Evolutionary conservation across 1,139 yeast genomes (phyloP).

Genomic region (Geotrichum europaeum): DNA sequence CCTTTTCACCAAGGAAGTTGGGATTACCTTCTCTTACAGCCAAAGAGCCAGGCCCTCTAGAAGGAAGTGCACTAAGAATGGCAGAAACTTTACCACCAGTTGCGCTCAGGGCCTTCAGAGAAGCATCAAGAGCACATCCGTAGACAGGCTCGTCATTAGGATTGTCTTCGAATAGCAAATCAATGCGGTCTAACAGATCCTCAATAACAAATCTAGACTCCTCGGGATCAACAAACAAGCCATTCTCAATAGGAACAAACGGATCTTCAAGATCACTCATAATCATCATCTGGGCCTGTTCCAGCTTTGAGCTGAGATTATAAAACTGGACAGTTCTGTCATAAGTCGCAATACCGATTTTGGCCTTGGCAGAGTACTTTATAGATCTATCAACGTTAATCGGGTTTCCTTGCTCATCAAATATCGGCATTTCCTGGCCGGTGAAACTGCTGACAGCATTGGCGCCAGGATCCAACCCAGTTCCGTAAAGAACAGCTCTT

Average conservation of each 20-base stretch:
- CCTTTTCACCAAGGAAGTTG: slow-evolving; percentile 39
- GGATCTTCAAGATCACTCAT: slow-evolving; percentile 73
- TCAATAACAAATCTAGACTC: slow-evolving; percentile 61
- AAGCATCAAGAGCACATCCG: slow-evolving; percentile 73
- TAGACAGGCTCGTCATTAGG: slow-evolving; percentile 63
- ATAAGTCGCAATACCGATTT: slow-evolving; percentile 67
- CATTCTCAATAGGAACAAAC: slow-evolving; percentile 72
- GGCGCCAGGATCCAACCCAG: slow-evolving; percentile 19
- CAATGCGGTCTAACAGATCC: slow-evolving; percentile 59
- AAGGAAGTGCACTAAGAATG: slow-evolving; percentile 63
- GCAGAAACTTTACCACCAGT: slow-evolving; percentile 81
- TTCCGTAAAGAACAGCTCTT: slow-evolving; percentile 47
- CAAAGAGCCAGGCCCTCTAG: slow-evolving; percentile 81
- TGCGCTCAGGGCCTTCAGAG: slow-evolving; percentile 59
- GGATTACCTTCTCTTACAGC: slow-evolving; percentile 40
- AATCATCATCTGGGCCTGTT: slow-evolving; percentile 58
- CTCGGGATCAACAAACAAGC: slow-evolving; percentile 73
- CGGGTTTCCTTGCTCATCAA: slow-evolving; percentile 27
- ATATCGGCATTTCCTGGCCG: slow-evolving; percentile 21
- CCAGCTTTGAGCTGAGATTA: slow-evolving; percentile 53
- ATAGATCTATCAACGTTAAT: slow-evolving; percentile 7
- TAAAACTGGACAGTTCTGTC: slow-evolving; percentile 71
- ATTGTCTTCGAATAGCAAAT: slow-evolving; percentile 42
- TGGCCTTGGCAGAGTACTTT: slow-evolving; percentile 40
- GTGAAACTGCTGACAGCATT: slow-evolving; percentile 19